Conservation (phyloP, 1,139 yeast genomes). For the Oligophagozyma castellii region DNA sequence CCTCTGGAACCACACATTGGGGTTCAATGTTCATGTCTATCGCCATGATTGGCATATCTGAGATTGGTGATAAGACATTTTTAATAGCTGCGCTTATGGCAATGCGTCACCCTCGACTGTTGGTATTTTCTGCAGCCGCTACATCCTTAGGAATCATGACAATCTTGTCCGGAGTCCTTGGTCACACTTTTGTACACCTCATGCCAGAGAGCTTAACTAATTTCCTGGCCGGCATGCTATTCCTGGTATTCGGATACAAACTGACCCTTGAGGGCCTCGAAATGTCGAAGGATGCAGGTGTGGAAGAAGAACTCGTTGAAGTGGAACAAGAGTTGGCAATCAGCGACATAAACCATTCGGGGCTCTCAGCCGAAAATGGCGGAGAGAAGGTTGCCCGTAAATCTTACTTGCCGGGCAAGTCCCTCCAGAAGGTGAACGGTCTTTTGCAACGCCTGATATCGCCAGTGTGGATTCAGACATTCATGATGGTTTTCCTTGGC, state of each 20-base stretch:
- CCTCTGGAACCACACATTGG: constrained; percentile 5
- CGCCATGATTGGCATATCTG: constrained; percentile 85
- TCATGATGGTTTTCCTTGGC: constrained; percentile 90
- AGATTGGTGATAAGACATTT: constrained; percentile 94
- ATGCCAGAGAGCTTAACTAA: constrained; percentile 72
- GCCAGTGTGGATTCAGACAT: constrained; percentile 90
- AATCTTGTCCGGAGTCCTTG: constrained; percentile 75
- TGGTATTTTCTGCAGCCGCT: constrained; percentile 81
- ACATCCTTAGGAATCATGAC: constrained; percentile 87
- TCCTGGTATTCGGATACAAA: constrained; percentile 70
- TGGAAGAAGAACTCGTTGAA: constrained; percentile 90
- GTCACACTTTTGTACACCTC: constrained; percentile 79
- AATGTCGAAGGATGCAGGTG: constrained; percentile 74
- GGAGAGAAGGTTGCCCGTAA: constrained; percentile 10
- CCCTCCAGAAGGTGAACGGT: constrained; percentile 26
- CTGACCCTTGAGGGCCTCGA: constrained; percentile 67
- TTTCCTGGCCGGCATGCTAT: constrained; percentile 65
- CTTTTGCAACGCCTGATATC: constrained; percentile 56
- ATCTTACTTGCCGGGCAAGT: constrained; percentile 5
- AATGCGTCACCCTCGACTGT: constrained; percentile 72
- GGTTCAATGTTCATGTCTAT: constrained; percentile 51
- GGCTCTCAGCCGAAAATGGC: constrained; percentile 49
- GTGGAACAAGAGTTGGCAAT: constrained; percentile 87
- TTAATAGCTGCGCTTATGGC: constrained; percentile 96
- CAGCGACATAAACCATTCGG: constrained; percentile 37